Conservation (phyloP, 768 basidiomycete genomes). For the Wakefieldia striispora region DNA sequence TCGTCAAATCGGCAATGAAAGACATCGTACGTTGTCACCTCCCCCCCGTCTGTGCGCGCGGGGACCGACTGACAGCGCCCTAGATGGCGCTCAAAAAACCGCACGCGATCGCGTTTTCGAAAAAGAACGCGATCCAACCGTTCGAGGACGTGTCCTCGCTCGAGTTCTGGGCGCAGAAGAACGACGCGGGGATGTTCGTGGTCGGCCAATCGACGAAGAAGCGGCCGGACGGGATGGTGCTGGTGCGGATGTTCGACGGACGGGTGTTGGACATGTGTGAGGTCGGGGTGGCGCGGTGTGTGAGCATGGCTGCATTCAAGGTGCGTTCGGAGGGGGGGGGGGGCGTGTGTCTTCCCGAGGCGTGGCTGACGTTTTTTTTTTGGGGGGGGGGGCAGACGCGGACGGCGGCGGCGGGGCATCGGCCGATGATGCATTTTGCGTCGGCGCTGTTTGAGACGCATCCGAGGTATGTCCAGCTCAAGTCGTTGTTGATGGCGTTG, state of each 20-base stretch:
- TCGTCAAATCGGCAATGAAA: conserved; percentile 77
- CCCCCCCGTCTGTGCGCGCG: too few relatives aligned
- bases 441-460: conserved; percentile 94
- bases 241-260: conserved; percentile 84
- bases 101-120: conserved; percentile 86
- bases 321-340: too few relatives aligned
- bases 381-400: neutral
- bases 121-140: conserved; percentile 88
- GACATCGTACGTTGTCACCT: conserved; percentile 90
- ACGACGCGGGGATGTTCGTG: conserved; percentile 90
- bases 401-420: too few relatives aligned
- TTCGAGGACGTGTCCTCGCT: conserved; percentile 82
- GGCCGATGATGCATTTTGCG: conserved; percentile 93
- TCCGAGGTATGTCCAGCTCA: conserved; percentile 87
- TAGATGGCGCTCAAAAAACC: conserved; percentile 96
- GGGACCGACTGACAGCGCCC: too few relatives aligned
- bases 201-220: conserved; percentile 94
- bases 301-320: conserved; percentile 80
- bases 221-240: conserved; percentile 80
- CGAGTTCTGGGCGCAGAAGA: conserved; percentile 92
- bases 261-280: conserved; percentile 94
- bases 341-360: too few relatives aligned
- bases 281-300: conserved; percentile 80
- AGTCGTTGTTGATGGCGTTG: conserved; percentile 85
- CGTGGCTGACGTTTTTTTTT: too few relatives aligned